Evolutionary conservation across 75 land plant genomes (phyloP), one percentile per base, ranked within the genome.

Genomic region (Pinus albicaulis): DNA sequence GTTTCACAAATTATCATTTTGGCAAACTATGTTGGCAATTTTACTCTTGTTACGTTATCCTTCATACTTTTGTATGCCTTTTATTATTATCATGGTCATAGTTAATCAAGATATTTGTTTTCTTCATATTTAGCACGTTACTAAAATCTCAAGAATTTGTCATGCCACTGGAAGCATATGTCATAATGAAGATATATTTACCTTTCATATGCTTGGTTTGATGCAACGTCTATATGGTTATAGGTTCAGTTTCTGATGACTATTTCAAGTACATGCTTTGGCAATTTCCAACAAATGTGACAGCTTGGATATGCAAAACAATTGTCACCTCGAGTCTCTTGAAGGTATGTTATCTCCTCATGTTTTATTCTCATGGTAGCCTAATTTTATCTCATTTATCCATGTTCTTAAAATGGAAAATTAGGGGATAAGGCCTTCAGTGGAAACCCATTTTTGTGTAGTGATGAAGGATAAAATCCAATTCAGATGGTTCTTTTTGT

Each of bases 281-380:
- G 85, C 99, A 98, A 78, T 91, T 98, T 78, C 99, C 99, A 19
- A 98, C 99, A 20, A 98, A 98, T 83, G 88, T 98, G 44, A 95
- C 99, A 61, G 99, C 84, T 58, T 98, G 99, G 99, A 90, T 93
- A 41, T 98, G 99, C 85, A 88, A 89, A 58, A 86, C 99, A 23
- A 84, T 98, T 73, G 98, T 98, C 58, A 95, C 99, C 6, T 98
- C 99, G 59, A 98, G 98, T 84, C 94, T 98, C 36, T 78, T 98
- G 68, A 89, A 95, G 96, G 99, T 90, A 36, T 19, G 4, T 63
- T 59, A 58, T 57, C 34, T 62, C 28, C 59, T 16, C 7, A 24
- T 52, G 2, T 52, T 22, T n/a, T 62, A 10, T 26, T 73, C 57
- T 73, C n/a, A 17, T 4, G 25, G n/a, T 55, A 48, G 38, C 61